These are phyloP conservation scores for Aspergillus tanneri DNA, from an alignment of 2,329 filamentous ascomycete species.

Conservation along the genomic window DNA sequence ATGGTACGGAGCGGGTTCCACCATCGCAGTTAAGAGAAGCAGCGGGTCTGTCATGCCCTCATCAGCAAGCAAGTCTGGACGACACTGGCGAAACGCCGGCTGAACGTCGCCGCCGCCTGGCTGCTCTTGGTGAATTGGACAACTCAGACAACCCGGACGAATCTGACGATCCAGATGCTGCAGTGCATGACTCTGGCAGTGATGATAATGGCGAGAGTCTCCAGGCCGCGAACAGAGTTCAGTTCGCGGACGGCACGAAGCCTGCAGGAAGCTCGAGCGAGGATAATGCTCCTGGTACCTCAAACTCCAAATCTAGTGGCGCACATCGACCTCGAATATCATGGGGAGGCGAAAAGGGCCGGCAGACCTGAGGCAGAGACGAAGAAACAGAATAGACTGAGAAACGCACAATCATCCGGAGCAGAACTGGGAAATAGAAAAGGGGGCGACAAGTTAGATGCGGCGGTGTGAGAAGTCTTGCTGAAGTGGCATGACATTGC, in stretches of 20 bases:
- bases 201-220: constrained; percentile 25
- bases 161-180: constrained; percentile 22
- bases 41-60: constrained; percentile 29
- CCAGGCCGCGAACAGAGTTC: constrained; percentile 27
- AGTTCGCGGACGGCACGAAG: constrained; percentile 35
- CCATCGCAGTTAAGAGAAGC: constrained; percentile 37
- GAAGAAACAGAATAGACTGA: background rate
- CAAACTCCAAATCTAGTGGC: constrained; percentile 10
- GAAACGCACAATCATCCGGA: background rate
- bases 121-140: constrained; percentile 40
- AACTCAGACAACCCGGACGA: constrained; percentile 32
- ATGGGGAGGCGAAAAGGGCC: constrained; percentile 44
- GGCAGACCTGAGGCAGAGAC: constrained; percentile 19
- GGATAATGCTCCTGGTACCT: constrained; percentile 17
- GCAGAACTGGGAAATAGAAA: too few species aligned
- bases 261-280: constrained; percentile 19
- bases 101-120: constrained; percentile 48
- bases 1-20: constrained; percentile 44
- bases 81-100: constrained; percentile 47
- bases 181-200: constrained; percentile 23
- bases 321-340: constrained; percentile 36
- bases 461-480: too few species aligned
- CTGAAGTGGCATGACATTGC: too few species aligned
- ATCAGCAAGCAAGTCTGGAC: constrained; percentile 28
- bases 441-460: too few species aligned